Evolutionary conservation across 805 yeast species (phyloP), one percentile per base, ranked within the genome.

Genomic region (Sugiyamaella mastotermitis): DNA sequence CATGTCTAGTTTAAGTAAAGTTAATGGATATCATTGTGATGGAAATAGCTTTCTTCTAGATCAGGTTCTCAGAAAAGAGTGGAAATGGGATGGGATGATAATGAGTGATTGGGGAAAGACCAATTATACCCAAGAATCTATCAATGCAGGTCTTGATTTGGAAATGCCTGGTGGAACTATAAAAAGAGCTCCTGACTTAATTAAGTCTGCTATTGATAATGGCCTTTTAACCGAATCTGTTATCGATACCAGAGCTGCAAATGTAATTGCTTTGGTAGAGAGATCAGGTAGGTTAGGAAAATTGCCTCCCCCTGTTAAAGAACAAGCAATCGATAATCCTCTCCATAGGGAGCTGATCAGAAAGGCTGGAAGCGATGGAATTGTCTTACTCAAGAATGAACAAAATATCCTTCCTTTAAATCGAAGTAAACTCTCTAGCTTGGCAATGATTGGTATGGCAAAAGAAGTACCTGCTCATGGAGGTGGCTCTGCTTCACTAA

Each of bases 161-260:
- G 83, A 77, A 55, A 74, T 74, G 79, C 83, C 83, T 1, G 83
- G 83, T 26, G 72, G 75, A 15, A 60, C 76, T 3, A 56, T 69
- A 36, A 65, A 76, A 56, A 58, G 66, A 44, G 55, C 56, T 2
- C 57, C 56, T 21, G 55, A 63, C 11, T 55, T 72, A n/a, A 40
- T 61, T 5, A 76, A 69, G 49, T 66, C 66, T 30, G 59, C 73
- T 17, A 46, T 45, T 38, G 53, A 62, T 35, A 62, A 61, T 40
- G 72, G 69, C 44, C 53, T 72, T 28, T 66, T 57, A 42, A 39
- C 40, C 6, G 64, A 62, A 34, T 59, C 53, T 4, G 55, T 76
- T 34, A 27, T 27, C 7, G 71, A 75, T 48, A 69, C 63, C 6
- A 65, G 75, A 43, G 78, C 62, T 27, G 56, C 72, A 38, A 48